Percentiles rank a stretch among this genome's conserved stretches.
Conservation (phyloP, 2,329 filamentous ascomycete species). For the Colletotrichum godetiae region DNA sequence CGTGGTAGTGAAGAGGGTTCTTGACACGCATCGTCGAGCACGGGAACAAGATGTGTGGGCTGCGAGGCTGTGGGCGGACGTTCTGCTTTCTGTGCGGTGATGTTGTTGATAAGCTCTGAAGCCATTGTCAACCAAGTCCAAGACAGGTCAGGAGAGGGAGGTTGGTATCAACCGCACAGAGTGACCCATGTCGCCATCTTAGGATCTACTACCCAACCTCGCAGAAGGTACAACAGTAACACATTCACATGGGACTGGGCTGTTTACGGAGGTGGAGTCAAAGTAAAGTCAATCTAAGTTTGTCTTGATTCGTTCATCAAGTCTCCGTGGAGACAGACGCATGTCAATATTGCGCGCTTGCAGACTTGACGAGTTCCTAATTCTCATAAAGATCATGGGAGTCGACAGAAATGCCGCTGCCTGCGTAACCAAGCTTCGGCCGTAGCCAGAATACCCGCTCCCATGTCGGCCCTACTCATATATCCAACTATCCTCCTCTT, state of each 20-base stretch:
- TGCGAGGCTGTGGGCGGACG: not conserved
- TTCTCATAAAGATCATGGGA: slow-evolving; percentile 7
- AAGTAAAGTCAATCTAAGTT: not conserved
- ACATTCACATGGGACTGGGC: not conserved
- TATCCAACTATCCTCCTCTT: slow-evolving; percentile 22
- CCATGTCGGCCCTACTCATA: slow-evolving; percentile 14
- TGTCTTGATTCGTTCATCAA: not conserved
- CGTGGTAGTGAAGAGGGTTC: not conserved
- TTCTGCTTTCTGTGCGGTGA: not conserved
- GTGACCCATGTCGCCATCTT: no score
- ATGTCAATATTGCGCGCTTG: not conserved
- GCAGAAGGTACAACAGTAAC: not conserved
- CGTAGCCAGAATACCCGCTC: slow-evolving; percentile 11
- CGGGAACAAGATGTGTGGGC: not conserved
- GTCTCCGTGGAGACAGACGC: not conserved
- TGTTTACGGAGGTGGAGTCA: not conserved
- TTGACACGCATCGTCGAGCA: not conserved
- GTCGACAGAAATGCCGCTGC: not conserved
- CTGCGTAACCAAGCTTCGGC: slow-evolving; percentile 9
- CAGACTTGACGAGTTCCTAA: not conserved
- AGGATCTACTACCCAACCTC: no score
- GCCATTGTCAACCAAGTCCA: no score
- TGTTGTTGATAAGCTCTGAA: no score
- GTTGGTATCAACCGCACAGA: no score
- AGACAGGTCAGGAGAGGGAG: no score